Evolutionary conservation across 306 rosid genomes (phyloP).

Genomic region (Begonia peltatifolia): DNA sequence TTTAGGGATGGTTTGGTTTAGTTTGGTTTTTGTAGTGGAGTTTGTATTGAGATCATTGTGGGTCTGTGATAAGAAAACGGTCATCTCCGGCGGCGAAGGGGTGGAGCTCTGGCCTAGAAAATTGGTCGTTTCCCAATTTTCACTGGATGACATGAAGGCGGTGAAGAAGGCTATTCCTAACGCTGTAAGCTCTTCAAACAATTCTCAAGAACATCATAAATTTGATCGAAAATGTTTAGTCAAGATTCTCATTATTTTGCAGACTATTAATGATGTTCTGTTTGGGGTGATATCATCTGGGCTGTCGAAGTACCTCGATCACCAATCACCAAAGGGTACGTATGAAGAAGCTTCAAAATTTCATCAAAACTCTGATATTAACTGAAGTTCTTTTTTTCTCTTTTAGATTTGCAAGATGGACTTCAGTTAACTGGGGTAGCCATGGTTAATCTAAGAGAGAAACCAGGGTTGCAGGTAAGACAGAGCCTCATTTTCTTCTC

Average conservation of each 20-base stretch:
- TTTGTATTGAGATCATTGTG: conserved; percentile 30
- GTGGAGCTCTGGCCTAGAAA: conserved; percentile 86
- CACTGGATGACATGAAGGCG: conserved; percentile 48
- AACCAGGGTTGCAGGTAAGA: conserved; percentile 57
- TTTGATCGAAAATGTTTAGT: background rate
- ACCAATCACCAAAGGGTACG: conserved; percentile 61
- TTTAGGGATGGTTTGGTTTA: conserved; percentile 18
- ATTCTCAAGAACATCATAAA: background rate
- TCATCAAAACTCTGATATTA: background rate
- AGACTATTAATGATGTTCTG: conserved; percentile 87
- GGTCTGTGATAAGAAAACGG: conserved; percentile 45
- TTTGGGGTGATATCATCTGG: conserved; percentile 69
- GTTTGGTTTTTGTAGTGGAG: conserved; percentile 30
- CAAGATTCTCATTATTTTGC: conserved; percentile 16
- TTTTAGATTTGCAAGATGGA: conserved; percentile 54
- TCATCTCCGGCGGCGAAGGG: conserved; percentile 53
- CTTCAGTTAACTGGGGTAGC: conserved; percentile 70
- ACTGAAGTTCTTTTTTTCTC: background rate
- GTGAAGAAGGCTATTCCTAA: conserved; percentile 39
- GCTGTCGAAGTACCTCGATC: conserved; percentile 58
- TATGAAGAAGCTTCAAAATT: conserved; percentile 7
- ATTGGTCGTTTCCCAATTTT: conserved; percentile 53
- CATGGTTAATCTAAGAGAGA: conserved; percentile 62
- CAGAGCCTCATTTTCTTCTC: background rate
- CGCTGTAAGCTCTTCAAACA: conserved; percentile 23